Evolutionary conservation across 1,139 yeast species (phyloP).

Genomic region (Geotrichum aggregatum): DNA sequence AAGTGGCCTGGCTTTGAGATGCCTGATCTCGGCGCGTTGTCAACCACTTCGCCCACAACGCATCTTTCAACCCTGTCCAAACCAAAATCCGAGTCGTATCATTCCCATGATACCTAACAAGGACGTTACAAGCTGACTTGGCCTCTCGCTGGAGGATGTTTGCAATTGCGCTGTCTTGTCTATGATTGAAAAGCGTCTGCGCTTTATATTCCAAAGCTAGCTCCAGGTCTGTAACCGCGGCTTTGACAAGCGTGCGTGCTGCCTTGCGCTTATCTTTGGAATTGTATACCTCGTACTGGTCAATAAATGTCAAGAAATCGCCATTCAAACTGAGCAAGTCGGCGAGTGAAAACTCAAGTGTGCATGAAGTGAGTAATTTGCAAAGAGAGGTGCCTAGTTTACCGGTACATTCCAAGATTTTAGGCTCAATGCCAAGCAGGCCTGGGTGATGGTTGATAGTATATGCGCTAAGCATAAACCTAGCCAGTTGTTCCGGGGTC

Average conservation of each 20-base stretch:
- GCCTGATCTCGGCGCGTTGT: background rate
- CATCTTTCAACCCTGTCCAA: background rate
- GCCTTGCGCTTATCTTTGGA: background rate
- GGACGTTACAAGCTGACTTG: background rate
- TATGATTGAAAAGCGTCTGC: too few relatives aligned
- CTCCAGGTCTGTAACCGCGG: background rate
- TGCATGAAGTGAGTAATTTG: background rate
- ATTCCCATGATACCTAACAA: background rate
- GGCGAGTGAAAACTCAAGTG: background rate
- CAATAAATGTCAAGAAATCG: background rate
- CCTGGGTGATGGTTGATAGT: background rate
- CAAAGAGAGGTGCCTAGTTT: background rate
- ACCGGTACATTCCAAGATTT: background rate
- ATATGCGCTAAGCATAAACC: background rate
- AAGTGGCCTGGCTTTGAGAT: too few relatives aligned
- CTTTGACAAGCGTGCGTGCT: background rate
- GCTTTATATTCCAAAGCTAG: too few relatives aligned
- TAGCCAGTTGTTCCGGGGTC: background rate
- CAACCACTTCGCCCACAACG: background rate
- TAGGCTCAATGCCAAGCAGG: background rate
- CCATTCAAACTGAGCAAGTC: background rate
- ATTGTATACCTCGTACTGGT: background rate
- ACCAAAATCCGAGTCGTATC: background rate
- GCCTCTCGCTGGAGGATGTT: background rate
- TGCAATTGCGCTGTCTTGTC: background rate